phyloP scores from a whole-genome alignment of 2,329 filamentous ascomycete genomes.

The Paramyrothecium roridum region DNA sequence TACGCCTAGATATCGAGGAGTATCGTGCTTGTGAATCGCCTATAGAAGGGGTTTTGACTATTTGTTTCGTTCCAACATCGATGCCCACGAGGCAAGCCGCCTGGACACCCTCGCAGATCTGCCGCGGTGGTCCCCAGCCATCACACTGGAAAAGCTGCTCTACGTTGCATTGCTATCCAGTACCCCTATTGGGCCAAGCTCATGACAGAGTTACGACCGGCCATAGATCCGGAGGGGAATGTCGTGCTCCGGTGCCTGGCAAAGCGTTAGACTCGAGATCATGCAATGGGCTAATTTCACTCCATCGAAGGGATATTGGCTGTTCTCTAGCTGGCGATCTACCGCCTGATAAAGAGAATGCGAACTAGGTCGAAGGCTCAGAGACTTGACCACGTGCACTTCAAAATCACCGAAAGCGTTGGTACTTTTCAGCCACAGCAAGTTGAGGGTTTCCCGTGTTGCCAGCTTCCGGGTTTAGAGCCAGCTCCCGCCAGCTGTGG shows the following conservation, averaged over 20 bases:
- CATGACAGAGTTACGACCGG: background rate
- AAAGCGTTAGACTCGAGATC: background rate
- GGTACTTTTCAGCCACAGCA: too few species aligned
- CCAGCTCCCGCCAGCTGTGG: too few species aligned
- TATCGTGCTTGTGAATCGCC: too few species aligned
- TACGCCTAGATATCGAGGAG: background rate
- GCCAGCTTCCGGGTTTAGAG: too few species aligned
- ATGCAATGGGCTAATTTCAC: background rate
- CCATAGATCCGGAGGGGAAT: background rate
- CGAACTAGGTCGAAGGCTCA: too few species aligned
- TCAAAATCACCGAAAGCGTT: too few species aligned
- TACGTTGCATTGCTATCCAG: background rate
- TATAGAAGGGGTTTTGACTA: too few species aligned
- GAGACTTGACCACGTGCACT: too few species aligned
- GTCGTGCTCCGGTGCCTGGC: background rate
- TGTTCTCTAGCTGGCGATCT: background rate
- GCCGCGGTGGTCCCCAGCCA: background rate
- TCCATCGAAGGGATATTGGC: background rate
- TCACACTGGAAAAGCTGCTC: background rate
- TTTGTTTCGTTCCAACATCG: slow-evolving; percentile 1
- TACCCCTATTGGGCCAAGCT: background rate
- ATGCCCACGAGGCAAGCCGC: background rate
- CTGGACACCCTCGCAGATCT: background rate
- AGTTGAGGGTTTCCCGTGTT: too few species aligned
- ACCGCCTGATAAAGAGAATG: too few species aligned